Evolutionary conservation across 352 stramenopile genomes (phyloP), one percentile per base, ranked within the genome.

Genomic region (Pythium brachiatum): DNA sequence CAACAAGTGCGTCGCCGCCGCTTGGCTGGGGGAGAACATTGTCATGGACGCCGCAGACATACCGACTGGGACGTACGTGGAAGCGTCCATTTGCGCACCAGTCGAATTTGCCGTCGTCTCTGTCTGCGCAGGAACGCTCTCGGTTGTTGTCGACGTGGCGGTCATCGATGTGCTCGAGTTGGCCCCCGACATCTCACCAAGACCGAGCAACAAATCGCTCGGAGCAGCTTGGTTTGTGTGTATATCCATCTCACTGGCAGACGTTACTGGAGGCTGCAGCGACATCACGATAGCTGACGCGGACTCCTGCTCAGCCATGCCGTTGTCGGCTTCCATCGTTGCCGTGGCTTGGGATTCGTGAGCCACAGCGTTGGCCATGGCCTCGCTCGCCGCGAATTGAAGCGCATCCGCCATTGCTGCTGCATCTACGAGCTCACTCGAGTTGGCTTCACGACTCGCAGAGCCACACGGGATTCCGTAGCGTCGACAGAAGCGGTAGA

Each of bases 401-500:
- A 57, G 52, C 12, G 25, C 52, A 18, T 56, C 36, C 32, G 44
- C 29, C 27, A 32, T 53, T 6, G 47, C 47, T 23, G 25, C 47
- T 53, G 47, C 47, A 12, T 38, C 23, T n/a, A 53, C 27, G n/a
- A 20, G 31, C 23, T 48, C 34, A 53, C 43, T 68, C 1, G 36
- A 16, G 16, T 7, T 20, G n/a, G n/a, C 47, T 2, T 70, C 48
- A 5, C 64, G 47, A 3, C 39, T 32, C 2, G 57, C 32, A 12
- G 53, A 32, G 5, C 62, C 52, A 31, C 70, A 76, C 2, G 62
- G 59, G 11, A 81, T 55, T 8, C 66, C 73, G 50, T 81, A 81
- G 5, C 73, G 71, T 15, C 73, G 58, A 46, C 74, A 81, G 41
- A 83, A 84, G 21, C 78, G 71, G 52, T 81, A 84, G 64, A 76